A percentile compares a stretch with the other conserved stretches of the same genome.
Evolutionary conservation across 805 yeast genomes (phyloP).

Genomic region (Saturnispora bothae): DNA sequence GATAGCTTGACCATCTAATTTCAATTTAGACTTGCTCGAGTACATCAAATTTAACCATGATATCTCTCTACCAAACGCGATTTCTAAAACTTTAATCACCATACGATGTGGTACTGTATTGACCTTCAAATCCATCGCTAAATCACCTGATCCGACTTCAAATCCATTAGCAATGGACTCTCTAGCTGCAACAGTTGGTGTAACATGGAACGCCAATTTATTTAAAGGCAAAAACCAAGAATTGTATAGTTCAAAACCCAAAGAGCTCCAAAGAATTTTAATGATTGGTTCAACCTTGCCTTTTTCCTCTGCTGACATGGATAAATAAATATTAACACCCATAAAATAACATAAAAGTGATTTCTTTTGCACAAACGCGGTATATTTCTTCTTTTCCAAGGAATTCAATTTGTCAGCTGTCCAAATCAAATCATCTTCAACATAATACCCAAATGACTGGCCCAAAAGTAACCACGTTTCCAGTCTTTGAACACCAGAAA

Average conservation of each 20-base stretch:
- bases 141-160: slow-evolving; percentile 4
- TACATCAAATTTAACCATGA: slow-evolving; percentile 59
- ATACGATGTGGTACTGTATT: slow-evolving; percentile 11
- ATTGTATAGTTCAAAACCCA: slow-evolving; percentile 49
- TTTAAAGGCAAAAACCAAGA: slow-evolving; percentile 57
- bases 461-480: slow-evolving; percentile 87
- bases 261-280: slow-evolving; percentile 38
- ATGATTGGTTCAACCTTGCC: slow-evolving; percentile 27
- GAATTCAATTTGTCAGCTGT: slow-evolving; percentile 71
- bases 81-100: slow-evolving; percentile 27
- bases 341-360: slow-evolving; percentile 64
- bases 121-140: background rate
- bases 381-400: slow-evolving; percentile 45
- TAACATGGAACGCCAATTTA: slow-evolving; percentile 42
- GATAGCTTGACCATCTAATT: slow-evolving; percentile 27
- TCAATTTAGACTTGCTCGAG: slow-evolving; percentile 46
- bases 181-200: background rate
- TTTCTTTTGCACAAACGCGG: slow-evolving; percentile 57
- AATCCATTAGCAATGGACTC: slow-evolving; percentile 1
- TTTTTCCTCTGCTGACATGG: slow-evolving; percentile 14
- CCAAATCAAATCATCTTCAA: slow-evolving; percentile 89
- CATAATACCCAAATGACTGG: slow-evolving; percentile 64
- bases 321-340: slow-evolving; percentile 44
- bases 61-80: slow-evolving; percentile 29
- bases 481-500: slow-evolving; percentile 53